A percentile compares a stretch with the other conserved stretches of the same genome.
phyloP scores from a whole-genome alignment of 176 grass and related monocot species.

The Ensete ventricosum region DNA sequence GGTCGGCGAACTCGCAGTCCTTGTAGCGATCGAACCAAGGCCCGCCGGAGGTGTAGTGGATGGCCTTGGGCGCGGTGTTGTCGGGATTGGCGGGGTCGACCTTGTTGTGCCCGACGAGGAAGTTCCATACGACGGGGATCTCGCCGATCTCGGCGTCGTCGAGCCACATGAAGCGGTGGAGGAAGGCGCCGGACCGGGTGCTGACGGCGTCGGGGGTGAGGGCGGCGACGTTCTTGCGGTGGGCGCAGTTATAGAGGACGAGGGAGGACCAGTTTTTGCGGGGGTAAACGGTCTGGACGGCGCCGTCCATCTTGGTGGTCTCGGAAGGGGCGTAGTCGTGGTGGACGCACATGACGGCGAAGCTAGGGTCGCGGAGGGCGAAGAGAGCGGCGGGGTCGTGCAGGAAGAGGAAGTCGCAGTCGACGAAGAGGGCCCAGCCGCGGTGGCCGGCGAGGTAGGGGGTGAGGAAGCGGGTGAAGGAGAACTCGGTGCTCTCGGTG shows the following conservation, averaged over 20 bases:
- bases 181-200: slow-evolving; percentile 36
- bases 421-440: slow-evolving; percentile 81
- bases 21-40: slow-evolving; percentile 74
- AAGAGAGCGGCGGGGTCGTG: slow-evolving; percentile 48
- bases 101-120: slow-evolving; percentile 65
- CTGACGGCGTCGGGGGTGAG: slow-evolving; percentile 70
- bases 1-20: slow-evolving; percentile 71
- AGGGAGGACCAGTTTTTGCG: slow-evolving; percentile 97
- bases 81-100: slow-evolving; percentile 32
- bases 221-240: slow-evolving; percentile 59
- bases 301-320: slow-evolving; percentile 85
- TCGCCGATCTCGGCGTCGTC: slow-evolving; percentile 70
- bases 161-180: slow-evolving; percentile 77
- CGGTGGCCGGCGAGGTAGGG: slow-evolving; percentile 49
- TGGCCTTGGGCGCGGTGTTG: slow-evolving; percentile 35
- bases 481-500: slow-evolving; percentile 85
- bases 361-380: neutral
- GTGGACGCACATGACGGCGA: slow-evolving; percentile 55
- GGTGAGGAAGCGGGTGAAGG: slow-evolving; percentile 85
- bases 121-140: slow-evolving; percentile 71
- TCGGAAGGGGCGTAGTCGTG: slow-evolving; percentile 59
- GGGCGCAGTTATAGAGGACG: slow-evolving; percentile 68
- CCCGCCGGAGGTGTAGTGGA: slow-evolving; percentile 68
- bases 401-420: slow-evolving; percentile 88
- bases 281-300: slow-evolving; percentile 61